Evolutionary conservation across 495 filamentous ascomycete genomes (phyloP), one percentile per base, ranked within the genome.

Genomic region (Lasiosphaeriaceae sp.): DNA sequence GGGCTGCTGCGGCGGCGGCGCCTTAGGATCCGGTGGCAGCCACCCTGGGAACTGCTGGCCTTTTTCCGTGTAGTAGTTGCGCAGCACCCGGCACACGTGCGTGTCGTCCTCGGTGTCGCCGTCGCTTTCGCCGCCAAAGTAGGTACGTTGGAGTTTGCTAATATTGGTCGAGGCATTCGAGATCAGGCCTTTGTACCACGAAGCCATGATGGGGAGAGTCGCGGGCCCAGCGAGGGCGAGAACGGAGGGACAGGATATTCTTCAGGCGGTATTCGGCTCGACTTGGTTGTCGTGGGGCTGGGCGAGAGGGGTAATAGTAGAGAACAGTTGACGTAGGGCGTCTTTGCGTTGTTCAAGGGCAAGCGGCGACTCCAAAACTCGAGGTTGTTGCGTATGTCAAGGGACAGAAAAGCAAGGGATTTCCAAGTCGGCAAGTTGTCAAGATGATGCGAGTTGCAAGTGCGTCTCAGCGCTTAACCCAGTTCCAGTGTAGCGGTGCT

Each of bases 91-190:
- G 74, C 90, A 93, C 67, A 98, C 86, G 74, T 96, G 91, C 1
- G 91, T 92, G 76, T 94, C 88, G 74, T 96, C 92, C 74, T 95
- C 91, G 55, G 90, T 94, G 66, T 97, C 92, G 59, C 89, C 89
- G 74, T 96, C 92, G 55, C 85, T 80, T 69, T 95, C 92, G 65
- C 85, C 80, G 54, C 80, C 74, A 54, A 92, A 86, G 69, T 94
- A 86, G 29, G 84, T 86, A 35, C 86, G 84, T 56, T 90, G 89
- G 59, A 96, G 81, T 61, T 86, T 87, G 69, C 81, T 87, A 71
- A 95, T 90, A 59, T 86, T 84, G 34, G 86, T 86, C 53, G 90
- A 88, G 11, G 91, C 86, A 57, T 82, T 87, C 43, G 88, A 89
- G 68, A 95, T 83, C 65, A 92, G 77, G 68, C 83, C 82, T 53